These are phyloP conservation scores for Skeletonema marinoi DNA, from an alignment of 108 stramenopile genomes.

Conservation along the genomic window DNA sequence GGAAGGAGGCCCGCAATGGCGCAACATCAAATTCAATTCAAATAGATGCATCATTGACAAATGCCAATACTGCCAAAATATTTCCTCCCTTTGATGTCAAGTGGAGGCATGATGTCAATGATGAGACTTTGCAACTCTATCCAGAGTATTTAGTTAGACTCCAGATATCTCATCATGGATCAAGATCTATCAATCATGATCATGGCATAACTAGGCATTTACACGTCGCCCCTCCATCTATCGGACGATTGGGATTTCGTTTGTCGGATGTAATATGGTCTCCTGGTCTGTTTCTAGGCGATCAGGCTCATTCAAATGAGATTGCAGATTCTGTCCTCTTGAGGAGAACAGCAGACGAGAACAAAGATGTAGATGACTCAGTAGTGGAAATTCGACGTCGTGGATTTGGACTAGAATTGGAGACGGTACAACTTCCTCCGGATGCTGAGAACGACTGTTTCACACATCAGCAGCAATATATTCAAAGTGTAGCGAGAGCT, in stretches of 20 bases:
- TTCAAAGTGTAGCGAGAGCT: slow-evolving; percentile 1
- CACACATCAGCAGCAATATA: slow-evolving; percentile 31
- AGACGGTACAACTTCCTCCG: slow-evolving; percentile 33
- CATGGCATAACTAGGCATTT: slow-evolving; percentile 5
- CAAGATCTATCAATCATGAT: slow-evolving; percentile 4
- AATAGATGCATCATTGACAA: background rate
- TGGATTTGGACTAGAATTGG: slow-evolving; percentile 39
- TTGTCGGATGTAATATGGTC: slow-evolving; percentile 28
- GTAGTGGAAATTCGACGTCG: slow-evolving; percentile 12
- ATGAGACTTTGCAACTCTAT: background rate
- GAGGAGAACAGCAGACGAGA: background rate
- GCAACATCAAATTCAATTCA: slow-evolving; percentile 8
- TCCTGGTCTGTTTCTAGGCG: slow-evolving; percentile 15
- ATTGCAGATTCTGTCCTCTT: slow-evolving; percentile 1
- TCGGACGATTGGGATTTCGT: slow-evolving; percentile 2
- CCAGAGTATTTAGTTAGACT: slow-evolving; percentile 28
- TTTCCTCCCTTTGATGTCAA: background rate
- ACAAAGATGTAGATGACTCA: background rate
- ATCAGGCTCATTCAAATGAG: background rate
- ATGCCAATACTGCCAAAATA: background rate
- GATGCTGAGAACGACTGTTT: slow-evolving; percentile 31
- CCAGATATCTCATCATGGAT: background rate
- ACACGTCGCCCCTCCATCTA: slow-evolving; percentile 17
- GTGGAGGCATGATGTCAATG: background rate
- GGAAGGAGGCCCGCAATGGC: slow-evolving; percentile 2